These are phyloP conservation scores for Massariosphaeria phaeospora DNA, from an alignment of 495 filamentous ascomycete genomes.

Conservation along the genomic window DNA sequence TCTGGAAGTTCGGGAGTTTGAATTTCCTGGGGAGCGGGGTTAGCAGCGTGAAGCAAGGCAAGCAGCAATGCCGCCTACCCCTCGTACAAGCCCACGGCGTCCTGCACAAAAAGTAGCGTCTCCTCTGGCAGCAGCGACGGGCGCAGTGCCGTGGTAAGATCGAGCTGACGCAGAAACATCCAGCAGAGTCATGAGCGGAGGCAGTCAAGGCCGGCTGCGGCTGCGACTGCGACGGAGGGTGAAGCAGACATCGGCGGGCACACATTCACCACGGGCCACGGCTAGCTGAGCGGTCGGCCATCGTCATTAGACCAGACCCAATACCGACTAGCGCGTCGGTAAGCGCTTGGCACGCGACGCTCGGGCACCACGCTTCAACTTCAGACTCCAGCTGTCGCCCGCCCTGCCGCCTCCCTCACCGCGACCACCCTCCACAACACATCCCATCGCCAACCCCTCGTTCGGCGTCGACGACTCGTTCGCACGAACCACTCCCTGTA, in stretches of 20 bases:
- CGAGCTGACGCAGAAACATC: constrained; percentile 93
- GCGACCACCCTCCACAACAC: background rate
- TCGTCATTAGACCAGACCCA: constrained; percentile 11
- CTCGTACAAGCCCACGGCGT: constrained; percentile 95
- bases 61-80: constrained; percentile 58
- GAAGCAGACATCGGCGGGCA: background rate
- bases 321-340: constrained; percentile 7
- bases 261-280: background rate
- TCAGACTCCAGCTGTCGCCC: background rate
- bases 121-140: constrained; percentile 88
- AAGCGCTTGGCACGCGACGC: background rate
- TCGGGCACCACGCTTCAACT: too few species aligned
- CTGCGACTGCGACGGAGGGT: background rate
- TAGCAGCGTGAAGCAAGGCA: constrained; percentile 3
- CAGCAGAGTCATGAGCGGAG: constrained; percentile 55
- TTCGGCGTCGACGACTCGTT: background rate
- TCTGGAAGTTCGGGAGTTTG: constrained; percentile 90
- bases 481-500: background rate
- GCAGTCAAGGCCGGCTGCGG: background rate
- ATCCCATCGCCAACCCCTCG: background rate
- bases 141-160: constrained; percentile 91
- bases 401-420: background rate
- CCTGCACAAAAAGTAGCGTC: constrained; percentile 86
- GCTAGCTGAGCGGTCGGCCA: background rate
- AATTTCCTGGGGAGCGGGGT: constrained; percentile 60